phyloP scores from a whole-genome alignment of 352 stramenopile genomes.

The Elongisporangium prolatum region DNA sequence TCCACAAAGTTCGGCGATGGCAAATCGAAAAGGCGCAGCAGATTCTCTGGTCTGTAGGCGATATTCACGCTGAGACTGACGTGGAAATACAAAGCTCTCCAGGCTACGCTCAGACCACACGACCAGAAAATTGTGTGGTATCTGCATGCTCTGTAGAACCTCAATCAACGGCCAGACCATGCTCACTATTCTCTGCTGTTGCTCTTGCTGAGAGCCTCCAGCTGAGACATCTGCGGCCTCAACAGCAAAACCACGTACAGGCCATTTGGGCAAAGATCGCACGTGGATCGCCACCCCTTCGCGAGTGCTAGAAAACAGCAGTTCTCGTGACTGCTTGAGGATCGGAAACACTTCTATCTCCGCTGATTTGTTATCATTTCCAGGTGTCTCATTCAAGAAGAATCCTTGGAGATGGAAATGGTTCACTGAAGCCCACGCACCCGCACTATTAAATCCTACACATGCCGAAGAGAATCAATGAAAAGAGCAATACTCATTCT shows the following conservation, averaged over 20 bases:
- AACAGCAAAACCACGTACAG: conserved; percentile 38
- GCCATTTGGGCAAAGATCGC: conserved; percentile 35
- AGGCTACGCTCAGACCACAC: conserved; percentile 2
- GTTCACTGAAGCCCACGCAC: conserved; percentile 76
- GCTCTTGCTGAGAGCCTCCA: not conserved
- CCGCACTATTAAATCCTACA: conserved; percentile 64
- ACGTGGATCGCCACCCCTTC: conserved; percentile 7
- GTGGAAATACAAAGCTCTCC: conserved; percentile 51
- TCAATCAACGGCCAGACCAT: conserved; percentile 36
- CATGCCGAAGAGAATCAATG: not conserved
- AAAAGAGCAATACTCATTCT: not conserved
- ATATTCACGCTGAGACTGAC: conserved; percentile 50
- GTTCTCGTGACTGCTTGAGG: conserved; percentile 20
- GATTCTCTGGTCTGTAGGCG: conserved; percentile 5
- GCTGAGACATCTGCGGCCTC: not conserved
- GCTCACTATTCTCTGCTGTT: conserved; percentile 8
- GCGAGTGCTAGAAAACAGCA: conserved; percentile 15
- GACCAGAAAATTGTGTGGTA: conserved; percentile 61
- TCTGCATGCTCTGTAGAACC: conserved; percentile 25
- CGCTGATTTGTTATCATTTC: not conserved
- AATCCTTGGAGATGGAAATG: conserved; percentile 72
- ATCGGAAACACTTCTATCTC: conserved; percentile 29
- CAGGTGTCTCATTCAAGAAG: conserved; percentile 28
- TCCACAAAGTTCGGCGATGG: conserved; percentile 54
- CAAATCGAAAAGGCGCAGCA: conserved; percentile 33